Conservation (phyloP, 805 yeast species). For the Wickerhamomyces bisporus region DNA sequence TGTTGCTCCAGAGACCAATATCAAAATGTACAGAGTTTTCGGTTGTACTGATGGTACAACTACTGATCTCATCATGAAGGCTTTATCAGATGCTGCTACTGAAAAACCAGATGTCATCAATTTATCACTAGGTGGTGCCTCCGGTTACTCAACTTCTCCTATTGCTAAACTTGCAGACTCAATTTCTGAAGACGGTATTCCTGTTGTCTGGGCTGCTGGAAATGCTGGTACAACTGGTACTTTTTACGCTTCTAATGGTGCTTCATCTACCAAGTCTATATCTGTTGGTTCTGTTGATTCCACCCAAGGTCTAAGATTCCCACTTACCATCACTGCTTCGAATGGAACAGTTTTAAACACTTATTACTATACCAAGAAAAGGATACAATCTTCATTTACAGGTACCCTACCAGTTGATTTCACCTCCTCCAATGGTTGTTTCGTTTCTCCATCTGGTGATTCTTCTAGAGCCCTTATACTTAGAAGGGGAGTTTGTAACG, state of each 20-base stretch:
- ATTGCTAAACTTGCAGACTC: constrained; percentile 8
- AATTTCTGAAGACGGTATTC: constrained; percentile 6
- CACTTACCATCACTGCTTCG: constrained; percentile 7
- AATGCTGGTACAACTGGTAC: constrained; percentile 11
- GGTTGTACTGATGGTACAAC: constrained; percentile 6
- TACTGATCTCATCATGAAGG: constrained; percentile 13
- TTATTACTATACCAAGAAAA: constrained; percentile 6
- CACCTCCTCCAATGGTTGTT: constrained; percentile 6
- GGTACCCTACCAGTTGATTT: constrained; percentile 6
- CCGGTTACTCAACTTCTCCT: constrained; percentile 11
- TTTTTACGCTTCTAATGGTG: constrained; percentile 12
- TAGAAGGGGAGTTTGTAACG: constrained; percentile 6
- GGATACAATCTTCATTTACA: not conserved
- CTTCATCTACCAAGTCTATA: constrained; percentile 8
- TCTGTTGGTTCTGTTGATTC: constrained; percentile 13
- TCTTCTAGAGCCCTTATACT: constrained; percentile 3
- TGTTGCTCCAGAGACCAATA: constrained; percentile 15
- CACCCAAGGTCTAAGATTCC: constrained; percentile 6
- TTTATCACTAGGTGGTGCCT: constrained; percentile 11
- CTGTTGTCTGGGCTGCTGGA: constrained; percentile 15
- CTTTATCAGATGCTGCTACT: constrained; percentile 11
- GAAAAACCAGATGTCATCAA: constrained; percentile 11
- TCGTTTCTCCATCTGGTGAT: not conserved
- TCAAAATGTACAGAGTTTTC: constrained; percentile 13
- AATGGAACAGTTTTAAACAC: constrained; percentile 5